A percentile compares a stretch with the other conserved stretches of the same genome.
These are phyloP conservation scores for Phytophthora crassamura DNA, from an alignment of 352 stramenopile species.

Conservation along the genomic window DNA sequence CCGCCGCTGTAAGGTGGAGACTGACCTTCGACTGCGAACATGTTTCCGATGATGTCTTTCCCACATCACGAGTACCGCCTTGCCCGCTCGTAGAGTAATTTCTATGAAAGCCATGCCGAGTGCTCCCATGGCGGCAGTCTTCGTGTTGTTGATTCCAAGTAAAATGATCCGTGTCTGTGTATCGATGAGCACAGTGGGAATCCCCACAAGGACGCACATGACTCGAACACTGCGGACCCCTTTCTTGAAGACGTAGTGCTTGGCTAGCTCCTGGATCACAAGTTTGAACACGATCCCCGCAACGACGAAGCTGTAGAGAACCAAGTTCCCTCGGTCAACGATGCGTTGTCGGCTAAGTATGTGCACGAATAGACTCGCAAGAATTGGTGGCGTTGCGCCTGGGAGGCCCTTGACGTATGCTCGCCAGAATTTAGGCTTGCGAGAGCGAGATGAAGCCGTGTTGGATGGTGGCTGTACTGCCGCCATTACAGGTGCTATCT, in stretches of 20 bases:
- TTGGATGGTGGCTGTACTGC: background rate
- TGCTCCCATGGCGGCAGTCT: constrained; percentile 15
- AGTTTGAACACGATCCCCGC: constrained; percentile 42
- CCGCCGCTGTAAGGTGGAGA: too few relatives aligned
- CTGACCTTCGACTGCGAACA: background rate
- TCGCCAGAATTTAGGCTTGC: constrained; percentile 1
- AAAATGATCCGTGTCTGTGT: constrained; percentile 46
- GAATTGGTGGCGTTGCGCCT: background rate
- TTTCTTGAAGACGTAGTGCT: constrained; percentile 30
- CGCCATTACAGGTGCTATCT: background rate
- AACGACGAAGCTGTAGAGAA: constrained; percentile 15
- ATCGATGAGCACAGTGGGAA: constrained; percentile 51
- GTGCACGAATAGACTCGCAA: constrained; percentile 33
- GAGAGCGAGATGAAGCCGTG: background rate
- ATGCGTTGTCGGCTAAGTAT: constrained; percentile 17
- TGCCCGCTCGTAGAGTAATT: constrained; percentile 30
- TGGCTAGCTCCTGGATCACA: constrained; percentile 35
- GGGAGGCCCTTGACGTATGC: constrained; percentile 4
- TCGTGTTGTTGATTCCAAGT: constrained; percentile 22
- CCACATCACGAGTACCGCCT: constrained; percentile 24
- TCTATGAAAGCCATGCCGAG: constrained; percentile 39
- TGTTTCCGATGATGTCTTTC: constrained; percentile 18
- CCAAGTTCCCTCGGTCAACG: constrained; percentile 1
- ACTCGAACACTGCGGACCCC: constrained; percentile 30
- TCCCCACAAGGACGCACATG: constrained; percentile 37